Evolutionary conservation across 345 rosid genomes (phyloP), one percentile per base, ranked within the genome.

Genomic region (Linum lewisii): DNA sequence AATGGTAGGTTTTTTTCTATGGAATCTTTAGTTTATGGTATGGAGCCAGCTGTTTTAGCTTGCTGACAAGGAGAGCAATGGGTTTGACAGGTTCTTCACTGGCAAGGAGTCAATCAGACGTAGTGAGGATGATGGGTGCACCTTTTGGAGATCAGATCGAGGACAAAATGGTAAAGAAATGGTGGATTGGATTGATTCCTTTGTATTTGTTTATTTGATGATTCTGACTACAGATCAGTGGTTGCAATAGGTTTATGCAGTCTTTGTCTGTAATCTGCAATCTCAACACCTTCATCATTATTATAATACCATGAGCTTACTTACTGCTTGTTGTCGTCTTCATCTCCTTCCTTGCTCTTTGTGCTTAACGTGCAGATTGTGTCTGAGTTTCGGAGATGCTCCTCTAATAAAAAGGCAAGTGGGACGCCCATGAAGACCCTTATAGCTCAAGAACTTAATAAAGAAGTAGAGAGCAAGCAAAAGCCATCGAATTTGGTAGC

Each of bases 391-490:
- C 76, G 74, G 65, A 83, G 84, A 85, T 70, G 71, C 77, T 78
- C 80, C 61, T 81, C 83, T 22, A 69, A 73, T 69, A 81, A 70
- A 72, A 85, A 78, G 69, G 75, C 73, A 11, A 76, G 63, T 62
- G 87, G 77, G 45, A 87, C 92, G 50, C 88, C 92, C 15, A 87
- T 85, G 79, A 93, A 90, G 83, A 81, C 77, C 56, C 87, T 93
- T 58, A 77, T 90, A 56, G 95, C 86, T 42, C 84, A 77, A 67
- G 96, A 90, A 75, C 79, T 89, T 95, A 81, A 85, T 18, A 89
- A 80, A 78, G 96, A 93, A 62, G 77, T 73, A 18, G 84, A 79
- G 57, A 68, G 73, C 65, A 80, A 72, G 57, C 83, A 70, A 54
- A 78, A 70, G 65, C 70, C 81, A 36, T 79, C 95, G 29, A 90